Evolutionary conservation across 129 eudicot species (phyloP), one percentile per base, ranked within the genome.

Genomic region (Dittrichia graveolens): DNA sequence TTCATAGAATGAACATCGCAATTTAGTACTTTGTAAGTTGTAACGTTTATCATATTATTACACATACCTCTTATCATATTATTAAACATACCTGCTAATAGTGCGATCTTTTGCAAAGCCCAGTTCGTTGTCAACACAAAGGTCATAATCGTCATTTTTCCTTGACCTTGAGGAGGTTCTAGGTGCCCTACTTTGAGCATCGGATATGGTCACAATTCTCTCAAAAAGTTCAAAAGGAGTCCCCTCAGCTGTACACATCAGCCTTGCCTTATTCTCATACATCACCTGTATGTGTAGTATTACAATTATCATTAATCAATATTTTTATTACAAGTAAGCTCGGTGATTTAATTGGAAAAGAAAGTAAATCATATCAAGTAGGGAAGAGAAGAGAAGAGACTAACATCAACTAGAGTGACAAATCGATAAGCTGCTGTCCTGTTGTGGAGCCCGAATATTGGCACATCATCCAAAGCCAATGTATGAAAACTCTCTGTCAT

Each of bases 31-130:
- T 52, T 3, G n/a, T n/a, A n/a, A n/a, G n/a, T n/a, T n/a, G n/a
- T n/a, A n/a, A n/a, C n/a, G n/a, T n/a, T n/a, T n/a, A n/a, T n/a
- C n/a, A n/a, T 15, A 37, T 11, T 47, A 14, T 11, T 35, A 9
- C 4, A 15, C 71, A n/a, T 68, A 89, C 98, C 98, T 87, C n/a
- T n/a, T n/a, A n/a, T n/a, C n/a, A n/a, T 15, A 37, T 11, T 47
- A 14, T 11, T 35, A 9, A 5, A 15, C 71, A n/a, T 68, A 89
- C 98, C 98, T 87, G 73, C 98, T 94, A 79, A 94, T 88, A 67
- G 98, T 94, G 49, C 98, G 96, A 56, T 94, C 97, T 77, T 94
- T 90, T 6, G 88, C 97, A 65, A 94, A 94, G 12, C 96, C 98
- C 50, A 94, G 80, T 61, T 90, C 96, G 14, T 94, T 94, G 65